A percentile compares a stretch with the other conserved stretches of the same genome.
phyloP scores from a whole-genome alignment of 169 alveolate species.

The Plasmodium coatneyi region DNA sequence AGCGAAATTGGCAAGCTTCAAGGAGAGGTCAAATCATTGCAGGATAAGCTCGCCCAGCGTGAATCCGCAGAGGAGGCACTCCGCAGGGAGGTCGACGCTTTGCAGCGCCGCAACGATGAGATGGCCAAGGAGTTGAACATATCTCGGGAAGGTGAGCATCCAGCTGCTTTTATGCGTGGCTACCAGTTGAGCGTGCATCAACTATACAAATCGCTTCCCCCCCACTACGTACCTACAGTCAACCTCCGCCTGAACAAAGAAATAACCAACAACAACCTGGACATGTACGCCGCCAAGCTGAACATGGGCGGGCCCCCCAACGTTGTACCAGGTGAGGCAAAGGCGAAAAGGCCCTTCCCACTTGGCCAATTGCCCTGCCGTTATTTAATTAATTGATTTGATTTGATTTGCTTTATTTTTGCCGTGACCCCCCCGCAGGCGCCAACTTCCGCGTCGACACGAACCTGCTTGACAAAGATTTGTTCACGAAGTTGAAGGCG shows the following conservation, averaged over 20 bases:
- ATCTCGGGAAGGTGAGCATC: conserved; percentile 55
- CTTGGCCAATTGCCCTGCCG: background rate
- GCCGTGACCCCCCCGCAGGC: background rate
- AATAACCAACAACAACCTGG: conserved; percentile 48
- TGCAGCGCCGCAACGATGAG: conserved; percentile 42
- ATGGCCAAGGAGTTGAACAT: conserved; percentile 54
- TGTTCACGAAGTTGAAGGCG: conserved; percentile 61
- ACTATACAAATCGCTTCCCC: background rate
- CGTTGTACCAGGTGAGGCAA: conserved; percentile 13
- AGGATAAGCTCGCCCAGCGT: background rate
- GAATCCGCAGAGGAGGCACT: conserved; percentile 13
- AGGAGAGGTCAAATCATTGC: background rate
- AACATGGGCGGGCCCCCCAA: conserved; percentile 39
- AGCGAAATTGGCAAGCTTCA: conserved; percentile 25
- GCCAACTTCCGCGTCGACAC: conserved; percentile 57
- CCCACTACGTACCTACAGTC: background rate
- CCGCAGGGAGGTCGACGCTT: conserved; percentile 13
- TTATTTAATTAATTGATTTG: background rate
- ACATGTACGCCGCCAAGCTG: conserved; percentile 24
- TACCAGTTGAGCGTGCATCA: background rate
- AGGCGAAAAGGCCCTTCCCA: background rate
- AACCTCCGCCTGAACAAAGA: conserved; percentile 62
- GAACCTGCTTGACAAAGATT: conserved; percentile 37
- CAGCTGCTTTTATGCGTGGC: background rate
- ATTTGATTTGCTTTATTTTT: background rate